A percentile compares a stretch with the other conserved stretches of the same genome.
phyloP scores from a whole-genome alignment of 2,329 filamentous ascomycete genomes.

The Parastagonospora nodorum region DNA sequence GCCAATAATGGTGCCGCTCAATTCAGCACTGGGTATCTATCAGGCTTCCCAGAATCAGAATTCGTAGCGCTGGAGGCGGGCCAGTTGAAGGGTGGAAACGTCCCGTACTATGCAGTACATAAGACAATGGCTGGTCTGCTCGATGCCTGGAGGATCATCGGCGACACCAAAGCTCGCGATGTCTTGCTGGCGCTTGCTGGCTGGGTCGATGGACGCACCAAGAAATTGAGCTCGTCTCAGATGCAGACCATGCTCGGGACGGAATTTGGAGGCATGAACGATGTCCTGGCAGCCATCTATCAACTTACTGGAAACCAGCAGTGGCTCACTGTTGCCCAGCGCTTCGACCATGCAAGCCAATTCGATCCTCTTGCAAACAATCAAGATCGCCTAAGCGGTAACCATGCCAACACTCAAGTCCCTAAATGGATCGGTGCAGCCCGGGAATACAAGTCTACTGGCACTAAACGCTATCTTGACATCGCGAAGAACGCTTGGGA shows the following conservation, averaged over 20 bases:
- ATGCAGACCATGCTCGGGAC: slow-evolving; percentile 57
- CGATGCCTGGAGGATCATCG: slow-evolving; percentile 55
- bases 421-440: slow-evolving; percentile 61
- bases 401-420: slow-evolving; percentile 60
- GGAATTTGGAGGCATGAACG: slow-evolving; percentile 62
- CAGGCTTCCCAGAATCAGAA: slow-evolving; percentile 60
- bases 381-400: slow-evolving; percentile 53
- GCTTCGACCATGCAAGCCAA: slow-evolving; percentile 57
- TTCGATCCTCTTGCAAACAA: slow-evolving; percentile 55
- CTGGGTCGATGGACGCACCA: slow-evolving; percentile 58
- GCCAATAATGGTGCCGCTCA: slow-evolving; percentile 54
- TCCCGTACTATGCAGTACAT: slow-evolving; percentile 61
- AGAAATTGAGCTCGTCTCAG: slow-evolving; percentile 48
- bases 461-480: slow-evolving; percentile 51
- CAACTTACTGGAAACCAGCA: slow-evolving; percentile 52
- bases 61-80: slow-evolving; percentile 52
- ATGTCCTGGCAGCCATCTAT: slow-evolving; percentile 56
- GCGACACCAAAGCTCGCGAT: slow-evolving; percentile 49
- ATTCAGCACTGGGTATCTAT: slow-evolving; percentile 55
- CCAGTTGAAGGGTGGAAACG: slow-evolving; percentile 55
- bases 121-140: slow-evolving; percentile 59
- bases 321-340: slow-evolving; percentile 55
- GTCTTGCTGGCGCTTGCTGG: slow-evolving; percentile 53
- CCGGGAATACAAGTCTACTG: slow-evolving; percentile 56
- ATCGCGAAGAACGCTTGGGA: slow-evolving; percentile 59